These are phyloP conservation scores for Penicillium coffeae DNA, from an alignment of 495 filamentous ascomycete species.

Conservation along the genomic window DNA sequence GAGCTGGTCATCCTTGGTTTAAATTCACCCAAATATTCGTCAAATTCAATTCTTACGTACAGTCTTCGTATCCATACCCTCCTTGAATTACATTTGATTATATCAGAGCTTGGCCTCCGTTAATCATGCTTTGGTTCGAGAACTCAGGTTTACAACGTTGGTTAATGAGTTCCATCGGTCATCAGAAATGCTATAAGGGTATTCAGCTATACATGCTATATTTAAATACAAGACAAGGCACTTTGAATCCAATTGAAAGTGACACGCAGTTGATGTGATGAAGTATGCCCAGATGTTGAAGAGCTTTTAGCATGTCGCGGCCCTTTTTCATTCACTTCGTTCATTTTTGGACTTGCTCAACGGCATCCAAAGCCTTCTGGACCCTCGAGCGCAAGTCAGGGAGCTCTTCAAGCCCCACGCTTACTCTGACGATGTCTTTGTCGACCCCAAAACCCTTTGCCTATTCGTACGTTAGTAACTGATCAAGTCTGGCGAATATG, in stretches of 20 bases:
- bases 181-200: too few species aligned
- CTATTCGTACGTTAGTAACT: conserved; percentile 26
- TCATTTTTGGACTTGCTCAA: conserved; percentile 21
- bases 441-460: conserved; percentile 75
- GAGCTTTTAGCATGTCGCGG: background rate
- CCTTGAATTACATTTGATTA: too few species aligned
- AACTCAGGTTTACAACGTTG: too few species aligned
- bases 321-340: background rate
- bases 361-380: conserved; percentile 46
- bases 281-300: background rate
- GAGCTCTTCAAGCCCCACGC: conserved; percentile 83
- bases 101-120: too few species aligned
- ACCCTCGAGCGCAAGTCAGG: conserved; percentile 52
- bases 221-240: background rate
- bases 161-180: too few species aligned
- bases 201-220: background rate
- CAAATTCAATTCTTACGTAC: too few species aligned
- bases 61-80: too few species aligned
- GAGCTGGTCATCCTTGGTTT: conserved; percentile 17
- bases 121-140: too few species aligned
- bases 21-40: conserved; percentile 1
- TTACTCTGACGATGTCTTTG: conserved; percentile 73
- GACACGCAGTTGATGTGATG: background rate
- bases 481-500: background rate
- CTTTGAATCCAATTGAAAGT: background rate